These are phyloP conservation scores for Austroboletus festivus DNA, from an alignment of 768 basidiomycete species.

Conservation along the genomic window DNA sequence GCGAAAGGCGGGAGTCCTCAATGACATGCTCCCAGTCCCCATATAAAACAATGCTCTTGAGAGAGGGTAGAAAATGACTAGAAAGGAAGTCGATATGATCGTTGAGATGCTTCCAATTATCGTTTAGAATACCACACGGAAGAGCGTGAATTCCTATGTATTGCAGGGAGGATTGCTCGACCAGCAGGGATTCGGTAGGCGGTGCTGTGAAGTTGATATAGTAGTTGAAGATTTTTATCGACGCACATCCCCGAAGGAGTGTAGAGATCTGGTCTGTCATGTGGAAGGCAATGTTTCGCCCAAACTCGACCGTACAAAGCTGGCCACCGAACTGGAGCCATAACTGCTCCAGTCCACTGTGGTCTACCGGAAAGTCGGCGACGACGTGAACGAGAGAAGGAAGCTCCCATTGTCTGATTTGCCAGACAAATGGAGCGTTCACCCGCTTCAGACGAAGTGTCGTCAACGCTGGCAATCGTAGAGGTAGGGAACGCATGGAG, in stretches of 20 bases:
- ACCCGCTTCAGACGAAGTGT: constrained; percentile 52
- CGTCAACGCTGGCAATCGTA: constrained; percentile 45
- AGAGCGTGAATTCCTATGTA: constrained; percentile 52
- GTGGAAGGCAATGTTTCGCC: constrained; percentile 53
- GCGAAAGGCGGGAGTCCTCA: constrained; percentile 36
- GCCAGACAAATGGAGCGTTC: constrained; percentile 49
- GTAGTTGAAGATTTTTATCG: constrained; percentile 52
- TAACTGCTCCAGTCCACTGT: constrained; percentile 39
- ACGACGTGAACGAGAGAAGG: constrained; percentile 53
- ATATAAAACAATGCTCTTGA: constrained; percentile 45
- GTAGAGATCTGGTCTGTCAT: constrained; percentile 44
- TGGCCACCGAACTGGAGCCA: constrained; percentile 51
- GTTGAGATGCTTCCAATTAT: constrained; percentile 30
- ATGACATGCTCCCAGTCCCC: constrained; percentile 50
- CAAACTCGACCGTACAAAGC: constrained; percentile 55
- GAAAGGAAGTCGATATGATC: constrained; percentile 47
- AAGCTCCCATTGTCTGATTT: constrained; percentile 48
- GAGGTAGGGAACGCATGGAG: constrained; percentile 17
- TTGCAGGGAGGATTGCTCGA: constrained; percentile 34
- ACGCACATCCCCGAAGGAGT: constrained; percentile 46
- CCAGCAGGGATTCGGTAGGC: constrained; percentile 16
- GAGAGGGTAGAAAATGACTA: constrained; percentile 41
- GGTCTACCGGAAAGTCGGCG: constrained; percentile 43
- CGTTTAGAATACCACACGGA: constrained; percentile 41
- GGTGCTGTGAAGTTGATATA: constrained; percentile 47